Evolutionary conservation across 768 basidiomycete species (phyloP), one percentile per base, ranked within the genome.

Genomic region (Tephrocybe sp.): DNA sequence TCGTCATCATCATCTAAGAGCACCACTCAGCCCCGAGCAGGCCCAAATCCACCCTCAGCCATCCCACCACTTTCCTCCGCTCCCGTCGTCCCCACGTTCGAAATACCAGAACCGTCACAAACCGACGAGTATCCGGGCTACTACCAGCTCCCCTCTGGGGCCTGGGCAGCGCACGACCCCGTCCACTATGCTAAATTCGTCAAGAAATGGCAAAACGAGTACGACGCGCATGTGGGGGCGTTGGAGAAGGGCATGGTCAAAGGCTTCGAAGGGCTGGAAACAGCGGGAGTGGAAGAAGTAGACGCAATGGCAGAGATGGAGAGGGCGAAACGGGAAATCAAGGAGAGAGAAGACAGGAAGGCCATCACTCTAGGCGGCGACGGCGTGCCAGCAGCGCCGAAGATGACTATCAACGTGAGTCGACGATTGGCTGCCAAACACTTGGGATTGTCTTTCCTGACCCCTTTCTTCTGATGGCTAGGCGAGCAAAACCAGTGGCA

Each of bases 81-180:
- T 0, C 90, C 90, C 4, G 66, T 65, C 12, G 65, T 93, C 10
- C 78, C 85, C 4, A 81, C 80, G 38, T 91, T 85, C 57, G 73
- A 79, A 36, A 81, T 85, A 0, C 91, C 90, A 1, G 83, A 85
- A 46, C 91, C 92, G 1, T 86, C 84, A 5, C 79, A 81, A 3
- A 73, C 74, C 7, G 92, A 93, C 62, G 80, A 81, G 14, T 91
- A 92, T 65, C 92, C 92, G 0, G 92, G 92, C 5, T 94, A 93
- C 70, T 93, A 93, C 59, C 84, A 86, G 48, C 76, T 88, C 17
- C 90, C 92, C 0, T 86, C 88, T 6, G 92, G 92, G 15, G 67
- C 77, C 28, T 95, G 91, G 84, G 86, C 81, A 21, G 81, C 84
- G 0, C 77, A 93, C 61, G 89, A 93, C 45, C 67, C 80, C 0